Percentiles rank a stretch among this genome's conserved stretches.
These are phyloP conservation scores for Podospora fimiseda DNA, from an alignment of 495 filamentous ascomycete species.

Conservation along the genomic window DNA sequence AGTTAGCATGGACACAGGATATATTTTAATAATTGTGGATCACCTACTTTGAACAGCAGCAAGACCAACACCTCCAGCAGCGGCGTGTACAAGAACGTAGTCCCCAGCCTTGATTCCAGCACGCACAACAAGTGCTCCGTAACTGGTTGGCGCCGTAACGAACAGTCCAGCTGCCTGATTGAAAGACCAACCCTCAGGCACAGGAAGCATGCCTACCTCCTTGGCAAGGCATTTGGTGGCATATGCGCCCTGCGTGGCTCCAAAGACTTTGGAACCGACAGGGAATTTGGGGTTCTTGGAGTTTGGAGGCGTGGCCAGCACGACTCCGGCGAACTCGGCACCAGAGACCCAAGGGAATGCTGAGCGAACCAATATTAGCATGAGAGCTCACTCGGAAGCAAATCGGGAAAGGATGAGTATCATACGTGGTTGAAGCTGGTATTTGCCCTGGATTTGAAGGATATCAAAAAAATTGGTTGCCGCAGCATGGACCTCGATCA, in stretches of 20 bases:
- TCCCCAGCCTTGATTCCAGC: conserved; percentile 74
- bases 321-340: conserved; percentile 74
- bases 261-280: conserved; percentile 78
- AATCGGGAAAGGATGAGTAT: neutral
- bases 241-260: conserved; percentile 79
- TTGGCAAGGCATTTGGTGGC: conserved; percentile 64
- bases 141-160: conserved; percentile 86
- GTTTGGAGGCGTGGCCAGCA: conserved; percentile 57
- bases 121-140: conserved; percentile 72
- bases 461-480: conserved; percentile 96
- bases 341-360: conserved; percentile 82
- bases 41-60: conserved; percentile 70
- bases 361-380: conserved; percentile 12
- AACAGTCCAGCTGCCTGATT: conserved; percentile 82
- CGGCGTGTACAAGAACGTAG: conserved; percentile 86
- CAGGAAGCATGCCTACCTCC: conserved; percentile 61
- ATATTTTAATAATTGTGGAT: neutral
- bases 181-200: conserved; percentile 76
- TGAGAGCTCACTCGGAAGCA: neutral
- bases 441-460: conserved; percentile 78
- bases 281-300: conserved; percentile 46
- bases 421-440: conserved; percentile 56
- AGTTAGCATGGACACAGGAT: neutral
- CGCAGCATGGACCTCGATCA: conserved; percentile 80
- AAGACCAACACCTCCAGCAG: conserved; percentile 85